A percentile compares a stretch with the other conserved stretches of the same genome.
Evolutionary conservation across 768 basidiomycete genomes (phyloP).

Genomic region (Roridomyces roridus): DNA sequence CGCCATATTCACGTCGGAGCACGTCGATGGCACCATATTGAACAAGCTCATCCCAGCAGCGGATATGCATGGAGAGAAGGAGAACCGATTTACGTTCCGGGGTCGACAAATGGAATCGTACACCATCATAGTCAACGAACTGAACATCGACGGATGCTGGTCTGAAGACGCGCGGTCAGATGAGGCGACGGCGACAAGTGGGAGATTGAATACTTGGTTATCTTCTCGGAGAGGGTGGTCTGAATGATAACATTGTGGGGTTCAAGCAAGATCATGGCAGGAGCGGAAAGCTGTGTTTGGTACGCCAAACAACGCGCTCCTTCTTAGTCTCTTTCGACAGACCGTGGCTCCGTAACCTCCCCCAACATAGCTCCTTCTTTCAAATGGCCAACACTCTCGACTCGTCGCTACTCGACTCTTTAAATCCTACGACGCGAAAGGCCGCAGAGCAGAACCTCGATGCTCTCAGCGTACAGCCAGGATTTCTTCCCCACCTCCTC

Average conservation of each 20-base stretch:
- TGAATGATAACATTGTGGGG: slow-evolving; percentile 94
- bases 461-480: slow-evolving; percentile 69
- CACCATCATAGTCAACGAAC: slow-evolving; percentile 98
- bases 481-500: slow-evolving; percentile 83
- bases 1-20: slow-evolving; percentile 83
- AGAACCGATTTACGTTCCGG: slow-evolving; percentile 83
- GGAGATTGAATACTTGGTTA: slow-evolving; percentile 66
- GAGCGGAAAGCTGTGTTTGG: neutral
- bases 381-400: slow-evolving; percentile 78
- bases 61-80: slow-evolving; percentile 93
- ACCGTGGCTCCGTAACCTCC: no score
- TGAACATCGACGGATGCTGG: slow-evolving; percentile 91
- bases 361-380: no score
- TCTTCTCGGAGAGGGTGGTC: slow-evolving; percentile 86
- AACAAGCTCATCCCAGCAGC: slow-evolving; percentile 95
- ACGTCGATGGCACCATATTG: slow-evolving; percentile 85
- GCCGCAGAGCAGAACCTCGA: slow-evolving; percentile 82
- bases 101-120: slow-evolving; percentile 92
- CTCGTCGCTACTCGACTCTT: slow-evolving; percentile 72
- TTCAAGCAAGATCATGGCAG: slow-evolving; percentile 46
- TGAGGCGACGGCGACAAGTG: neutral
- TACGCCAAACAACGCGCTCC: slow-evolving; percentile 20
- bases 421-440: slow-evolving; percentile 73
- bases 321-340: no score
- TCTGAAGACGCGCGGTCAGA: slow-evolving; percentile 48